phyloP scores from a whole-genome alignment of 805 yeast genomes.

The Lachancea fermentati region DNA sequence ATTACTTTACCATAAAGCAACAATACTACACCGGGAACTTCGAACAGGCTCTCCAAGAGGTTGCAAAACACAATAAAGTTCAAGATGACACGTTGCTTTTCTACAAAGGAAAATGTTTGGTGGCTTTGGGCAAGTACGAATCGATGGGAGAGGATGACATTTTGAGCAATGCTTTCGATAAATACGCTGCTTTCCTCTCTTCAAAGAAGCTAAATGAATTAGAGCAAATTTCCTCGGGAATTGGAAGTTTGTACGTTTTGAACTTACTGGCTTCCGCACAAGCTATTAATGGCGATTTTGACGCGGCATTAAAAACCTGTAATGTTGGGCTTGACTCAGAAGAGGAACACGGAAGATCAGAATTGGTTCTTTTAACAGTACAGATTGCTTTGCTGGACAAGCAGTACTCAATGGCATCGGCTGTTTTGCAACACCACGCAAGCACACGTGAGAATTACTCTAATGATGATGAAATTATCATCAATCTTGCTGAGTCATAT shows the following conservation, averaged over 20 bases:
- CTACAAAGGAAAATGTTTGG: slow-evolving; percentile 33
- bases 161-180: slow-evolving; percentile 28
- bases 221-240: slow-evolving; percentile 13
- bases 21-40: slow-evolving; percentile 59
- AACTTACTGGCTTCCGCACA: slow-evolving; percentile 26
- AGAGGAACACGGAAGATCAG: slow-evolving; percentile 33
- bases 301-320: slow-evolving; percentile 35
- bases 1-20: slow-evolving; percentile 50
- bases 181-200: slow-evolving; percentile 24
- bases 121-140: slow-evolving; percentile 26
- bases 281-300: slow-evolving; percentile 23
- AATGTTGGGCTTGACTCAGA: slow-evolving; percentile 41
- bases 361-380: slow-evolving; percentile 38
- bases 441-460: slow-evolving; percentile 43
- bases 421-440: slow-evolving; percentile 39
- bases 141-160: slow-evolving; percentile 14
- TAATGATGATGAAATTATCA: slow-evolving; percentile 62
- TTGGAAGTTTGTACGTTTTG: slow-evolving; percentile 21
- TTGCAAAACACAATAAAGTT: slow-evolving; percentile 37
- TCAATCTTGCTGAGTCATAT: slow-evolving; percentile 78
- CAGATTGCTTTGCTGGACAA: slow-evolving; percentile 36
- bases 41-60: slow-evolving; percentile 37
- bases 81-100: slow-evolving; percentile 25
- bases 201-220: slow-evolving; percentile 12
- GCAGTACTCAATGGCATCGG: slow-evolving; percentile 40